phyloP scores from a whole-genome alignment of 495 filamentous ascomycete genomes.

The Melanomma pulvis-pyrius region DNA sequence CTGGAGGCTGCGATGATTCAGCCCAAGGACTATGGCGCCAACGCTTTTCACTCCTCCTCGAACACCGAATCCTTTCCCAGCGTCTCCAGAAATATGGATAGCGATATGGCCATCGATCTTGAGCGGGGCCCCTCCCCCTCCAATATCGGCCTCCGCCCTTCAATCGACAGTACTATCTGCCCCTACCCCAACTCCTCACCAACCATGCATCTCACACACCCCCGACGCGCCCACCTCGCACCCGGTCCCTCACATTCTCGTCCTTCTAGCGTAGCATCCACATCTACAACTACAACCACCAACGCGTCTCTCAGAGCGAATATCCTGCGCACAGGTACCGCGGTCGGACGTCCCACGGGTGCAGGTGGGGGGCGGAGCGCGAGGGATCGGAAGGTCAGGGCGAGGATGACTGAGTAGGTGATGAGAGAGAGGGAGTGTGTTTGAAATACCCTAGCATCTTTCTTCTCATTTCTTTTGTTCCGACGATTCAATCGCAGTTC shows the following conservation, averaged over 20 bases:
- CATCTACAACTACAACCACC: background rate
- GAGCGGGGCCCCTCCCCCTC: slow-evolving; percentile 4
- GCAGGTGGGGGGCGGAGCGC: slow-evolving; percentile 33
- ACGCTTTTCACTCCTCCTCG: background rate
- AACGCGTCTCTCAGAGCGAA: background rate
- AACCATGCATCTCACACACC: background rate
- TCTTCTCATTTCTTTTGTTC: too few species aligned
- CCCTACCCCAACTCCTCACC: background rate
- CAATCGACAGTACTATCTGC: background rate
- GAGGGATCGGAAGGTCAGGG: slow-evolving; percentile 33
- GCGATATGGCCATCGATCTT: slow-evolving; percentile 21
- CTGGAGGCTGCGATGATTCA: background rate
- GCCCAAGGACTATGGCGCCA: slow-evolving; percentile 5
- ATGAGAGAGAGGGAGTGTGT: too few species aligned
- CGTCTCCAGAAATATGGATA: too few species aligned
- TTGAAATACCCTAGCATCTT: too few species aligned
- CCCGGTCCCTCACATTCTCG: background rate
- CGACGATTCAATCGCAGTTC: too few species aligned
- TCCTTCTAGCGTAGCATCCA: slow-evolving; percentile 10
- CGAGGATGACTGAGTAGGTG: slow-evolving; percentile 23
- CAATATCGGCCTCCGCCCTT: background rate
- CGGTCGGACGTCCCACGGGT: background rate
- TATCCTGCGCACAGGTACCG: background rate
- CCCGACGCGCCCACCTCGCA: slow-evolving; percentile 11
- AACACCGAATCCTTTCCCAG: too few species aligned